These are phyloP conservation scores for Suhomyces ambrosiae DNA, from an alignment of 1,139 yeast genomes.

Conservation along the genomic window DNA sequence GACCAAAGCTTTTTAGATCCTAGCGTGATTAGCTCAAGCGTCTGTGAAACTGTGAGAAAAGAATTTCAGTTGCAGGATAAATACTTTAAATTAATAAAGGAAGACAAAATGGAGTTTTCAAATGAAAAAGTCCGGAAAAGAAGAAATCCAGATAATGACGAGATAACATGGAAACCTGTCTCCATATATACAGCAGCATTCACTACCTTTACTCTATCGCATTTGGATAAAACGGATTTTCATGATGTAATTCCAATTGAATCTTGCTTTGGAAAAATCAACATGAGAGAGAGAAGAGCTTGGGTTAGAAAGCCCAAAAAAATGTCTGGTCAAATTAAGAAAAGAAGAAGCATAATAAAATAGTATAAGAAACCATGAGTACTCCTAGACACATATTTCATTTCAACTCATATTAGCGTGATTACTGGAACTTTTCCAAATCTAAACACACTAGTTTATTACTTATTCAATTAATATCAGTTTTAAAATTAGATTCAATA, in stretches of 20 bases:
- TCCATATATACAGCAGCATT: constrained; percentile 39
- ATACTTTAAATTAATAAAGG: constrained; percentile 7
- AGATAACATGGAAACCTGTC: constrained; percentile 38
- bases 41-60: constrained; percentile 9
- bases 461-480: too few species aligned
- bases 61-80: constrained; percentile 17
- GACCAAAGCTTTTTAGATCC: constrained; percentile 9
- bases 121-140: constrained; percentile 16
- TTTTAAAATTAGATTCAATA: too few species aligned
- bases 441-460: too few species aligned
- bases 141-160: constrained; percentile 24
- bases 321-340: too few species aligned
- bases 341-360: background rate
- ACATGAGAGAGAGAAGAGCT: constrained; percentile 42
- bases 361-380: too few species aligned
- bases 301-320: constrained; percentile 31
- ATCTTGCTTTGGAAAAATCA: constrained; percentile 44
- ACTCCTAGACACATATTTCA: too few species aligned
- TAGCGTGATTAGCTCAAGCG: constrained; percentile 8
- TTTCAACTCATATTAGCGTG: too few species aligned
- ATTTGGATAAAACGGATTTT: constrained; percentile 28
- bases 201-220: constrained; percentile 30
- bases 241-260: constrained; percentile 27
- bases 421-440: too few species aligned
- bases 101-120: constrained; percentile 1